These are phyloP conservation scores for Paraconiothyrium sp. DNA, from an alignment of 2,329 filamentous ascomycete species.

Conservation along the genomic window DNA sequence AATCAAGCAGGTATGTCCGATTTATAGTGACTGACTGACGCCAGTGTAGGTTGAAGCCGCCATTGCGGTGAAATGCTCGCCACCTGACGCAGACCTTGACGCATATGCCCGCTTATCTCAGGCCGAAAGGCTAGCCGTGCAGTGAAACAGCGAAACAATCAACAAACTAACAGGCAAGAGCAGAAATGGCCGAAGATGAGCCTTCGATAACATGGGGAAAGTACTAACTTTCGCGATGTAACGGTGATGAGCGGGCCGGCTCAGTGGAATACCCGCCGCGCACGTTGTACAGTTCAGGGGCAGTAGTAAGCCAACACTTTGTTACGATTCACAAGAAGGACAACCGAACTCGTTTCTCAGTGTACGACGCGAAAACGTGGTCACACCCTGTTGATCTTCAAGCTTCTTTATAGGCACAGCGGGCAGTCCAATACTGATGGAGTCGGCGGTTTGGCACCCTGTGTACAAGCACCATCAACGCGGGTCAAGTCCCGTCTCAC, in stretches of 20 bases:
- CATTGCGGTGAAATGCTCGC: not conserved
- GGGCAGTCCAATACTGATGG: not conserved
- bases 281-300: slow-evolving; percentile 11
- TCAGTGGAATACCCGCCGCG: slow-evolving; percentile 1
- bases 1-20: not conserved
- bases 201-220: not conserved
- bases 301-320: not conserved
- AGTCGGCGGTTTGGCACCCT: not conserved
- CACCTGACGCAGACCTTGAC: slow-evolving; percentile 2
- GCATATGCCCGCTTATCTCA: not conserved
- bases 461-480: slow-evolving; percentile 2
- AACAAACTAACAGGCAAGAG: not conserved
- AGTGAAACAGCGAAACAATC: slow-evolving; percentile 6
- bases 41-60: slow-evolving; percentile 3
- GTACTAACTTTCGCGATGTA: slow-evolving; percentile 12
- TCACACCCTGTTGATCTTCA: slow-evolving; percentile 4
- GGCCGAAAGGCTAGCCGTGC: slow-evolving; percentile 4
- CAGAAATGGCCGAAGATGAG: slow-evolving; percentile 1
- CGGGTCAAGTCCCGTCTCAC: slow-evolving; percentile 11
- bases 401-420: slow-evolving; percentile 7
- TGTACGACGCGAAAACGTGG: slow-evolving; percentile 13
- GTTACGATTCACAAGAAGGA: slow-evolving; percentile 1
- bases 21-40: not conserved
- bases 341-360: not conserved
- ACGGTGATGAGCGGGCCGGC: slow-evolving; percentile 10